A percentile compares a stretch with the other conserved stretches of the same genome.
These are phyloP conservation scores for Trichomonas tenax DNA, from an alignment of 208 protist genomes.

Conservation along the genomic window DNA sequence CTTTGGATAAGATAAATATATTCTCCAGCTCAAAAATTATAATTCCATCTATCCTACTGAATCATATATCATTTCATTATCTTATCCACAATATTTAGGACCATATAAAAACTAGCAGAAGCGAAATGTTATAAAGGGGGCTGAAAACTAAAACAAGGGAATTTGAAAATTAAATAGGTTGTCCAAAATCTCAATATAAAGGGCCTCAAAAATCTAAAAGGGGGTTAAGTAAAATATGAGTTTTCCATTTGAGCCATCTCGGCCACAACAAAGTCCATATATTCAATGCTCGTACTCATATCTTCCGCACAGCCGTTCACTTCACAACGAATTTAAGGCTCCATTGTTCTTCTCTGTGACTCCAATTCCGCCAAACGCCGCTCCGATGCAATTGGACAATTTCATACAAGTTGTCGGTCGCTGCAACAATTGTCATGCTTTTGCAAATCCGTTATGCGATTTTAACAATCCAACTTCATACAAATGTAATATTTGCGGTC, in stretches of 20 bases:
- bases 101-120: too few species aligned
- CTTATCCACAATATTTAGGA: too few species aligned
- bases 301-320: background rate
- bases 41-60: too few species aligned
- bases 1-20: too few species aligned
- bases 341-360: background rate
- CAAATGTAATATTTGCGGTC: background rate
- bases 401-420: background rate
- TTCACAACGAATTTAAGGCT: background rate
- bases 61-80: too few species aligned
- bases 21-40: too few species aligned
- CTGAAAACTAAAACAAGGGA: too few species aligned
- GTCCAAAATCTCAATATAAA: too few species aligned
- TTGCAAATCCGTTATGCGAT: background rate
- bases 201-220: too few species aligned
- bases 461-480: background rate
- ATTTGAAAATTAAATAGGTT: too few species aligned
- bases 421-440: background rate
- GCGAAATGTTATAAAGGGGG: too few species aligned
- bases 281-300: background rate
- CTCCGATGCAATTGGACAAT: background rate
- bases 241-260: background rate
- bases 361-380: background rate
- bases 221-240: too few species aligned
- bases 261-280: background rate